Evolutionary conservation across 1,284 basidiomycete genomes (phyloP).

Genomic region (Naganishia liquefaciens): DNA sequence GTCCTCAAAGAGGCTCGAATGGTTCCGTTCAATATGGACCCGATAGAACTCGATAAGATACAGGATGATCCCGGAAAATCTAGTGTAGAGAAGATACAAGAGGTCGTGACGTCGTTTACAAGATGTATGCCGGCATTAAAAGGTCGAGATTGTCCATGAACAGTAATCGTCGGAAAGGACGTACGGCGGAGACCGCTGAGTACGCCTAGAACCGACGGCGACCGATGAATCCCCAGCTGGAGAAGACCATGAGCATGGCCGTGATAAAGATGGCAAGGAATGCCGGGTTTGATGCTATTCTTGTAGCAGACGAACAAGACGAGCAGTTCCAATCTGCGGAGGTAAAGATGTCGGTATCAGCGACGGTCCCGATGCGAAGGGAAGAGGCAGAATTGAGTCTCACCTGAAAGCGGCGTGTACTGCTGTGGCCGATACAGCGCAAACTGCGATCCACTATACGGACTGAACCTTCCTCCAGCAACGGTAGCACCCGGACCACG

Average conservation of each 20-base stretch:
- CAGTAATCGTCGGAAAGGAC: neutral
- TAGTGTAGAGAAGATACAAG: neutral
- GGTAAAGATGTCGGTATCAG: too few relatives aligned
- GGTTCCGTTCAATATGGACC: too few relatives aligned
- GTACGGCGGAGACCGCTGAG: neutral
- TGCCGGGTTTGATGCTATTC: constrained; percentile 24
- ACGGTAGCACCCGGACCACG: constrained; percentile 66
- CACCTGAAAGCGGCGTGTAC: constrained; percentile 30
- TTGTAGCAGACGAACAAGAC: constrained; percentile 60
- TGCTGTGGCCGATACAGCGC: constrained; percentile 78
- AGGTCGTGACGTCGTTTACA: neutral
- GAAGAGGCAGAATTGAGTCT: constrained; percentile 16
- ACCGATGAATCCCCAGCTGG: constrained; percentile 33
- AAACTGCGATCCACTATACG: constrained; percentile 72
- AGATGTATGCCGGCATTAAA: neutral
- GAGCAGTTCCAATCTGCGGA: constrained; percentile 71
- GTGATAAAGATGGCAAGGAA: constrained; percentile 32
- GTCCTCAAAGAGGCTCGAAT: too few relatives aligned
- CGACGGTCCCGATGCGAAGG: too few relatives aligned
- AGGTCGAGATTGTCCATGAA: neutral
- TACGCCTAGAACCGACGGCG: constrained; percentile 3
- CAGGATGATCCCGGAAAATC: too few relatives aligned
- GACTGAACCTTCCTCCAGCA: constrained; percentile 66
- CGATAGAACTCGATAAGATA: too few relatives aligned
- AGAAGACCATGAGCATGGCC: constrained; percentile 33